Conservation (phyloP, 768 basidiomycete genomes). For the Rhodotorula babjevae region DNA sequence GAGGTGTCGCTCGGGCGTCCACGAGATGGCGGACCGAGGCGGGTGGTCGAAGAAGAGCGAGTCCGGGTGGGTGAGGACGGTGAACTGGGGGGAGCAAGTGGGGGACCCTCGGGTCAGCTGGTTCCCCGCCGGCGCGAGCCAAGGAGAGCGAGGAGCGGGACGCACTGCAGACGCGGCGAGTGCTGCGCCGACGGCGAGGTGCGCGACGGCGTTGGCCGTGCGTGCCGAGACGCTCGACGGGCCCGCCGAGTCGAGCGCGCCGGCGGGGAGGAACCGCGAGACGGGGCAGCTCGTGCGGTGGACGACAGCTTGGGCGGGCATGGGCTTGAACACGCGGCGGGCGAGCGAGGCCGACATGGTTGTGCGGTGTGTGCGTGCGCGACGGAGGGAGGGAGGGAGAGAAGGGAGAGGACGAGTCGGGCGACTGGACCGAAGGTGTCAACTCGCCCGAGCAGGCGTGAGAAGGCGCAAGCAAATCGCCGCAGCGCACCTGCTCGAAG, state of each 20-base stretch:
- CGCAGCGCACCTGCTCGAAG: too few relatives aligned
- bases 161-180: slow-evolving; percentile 9
- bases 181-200: not conserved
- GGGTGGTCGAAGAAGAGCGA: slow-evolving; percentile 27
- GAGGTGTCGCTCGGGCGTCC: slow-evolving; percentile 7
- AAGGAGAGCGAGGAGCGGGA: not conserved
- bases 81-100: not conserved
- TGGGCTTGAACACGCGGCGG: slow-evolving; percentile 8
- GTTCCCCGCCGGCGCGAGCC: not conserved
- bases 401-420: not conserved
- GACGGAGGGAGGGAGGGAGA: too few relatives aligned
- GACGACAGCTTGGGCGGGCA: not conserved
- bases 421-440: too few relatives aligned
- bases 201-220: slow-evolving; percentile 14
- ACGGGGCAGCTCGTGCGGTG: not conserved
- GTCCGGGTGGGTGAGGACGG: slow-evolving; percentile 18
- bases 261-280: slow-evolving; percentile 3
- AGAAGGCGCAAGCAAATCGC: not conserved
- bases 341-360: slow-evolving; percentile 23
- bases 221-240: not conserved
- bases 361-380: too few relatives aligned
- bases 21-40: slow-evolving; percentile 13
- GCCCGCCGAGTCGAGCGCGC: too few relatives aligned
- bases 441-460: not conserved
- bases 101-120: not conserved